Conservation (phyloP, 2,329 filamentous ascomycete genomes). For the Cercospora sojina region DNA sequence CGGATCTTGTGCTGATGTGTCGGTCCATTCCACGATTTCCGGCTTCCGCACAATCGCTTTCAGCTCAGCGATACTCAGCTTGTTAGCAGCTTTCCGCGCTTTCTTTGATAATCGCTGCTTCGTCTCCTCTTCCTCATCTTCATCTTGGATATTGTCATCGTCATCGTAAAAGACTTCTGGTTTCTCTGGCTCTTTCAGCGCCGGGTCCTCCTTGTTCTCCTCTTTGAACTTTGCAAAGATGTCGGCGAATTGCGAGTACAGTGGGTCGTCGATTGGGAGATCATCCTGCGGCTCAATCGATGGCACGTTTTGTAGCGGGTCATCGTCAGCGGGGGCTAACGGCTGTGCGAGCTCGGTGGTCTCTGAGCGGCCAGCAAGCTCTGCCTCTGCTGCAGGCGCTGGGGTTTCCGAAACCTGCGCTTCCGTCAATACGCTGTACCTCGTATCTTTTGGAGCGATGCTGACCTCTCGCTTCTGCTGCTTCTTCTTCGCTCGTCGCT, state of each 20-base stretch:
- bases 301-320: constrained; percentile 31
- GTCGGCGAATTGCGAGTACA: constrained; percentile 79
- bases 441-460: not conserved
- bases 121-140: constrained; percentile 68
- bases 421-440: not conserved
- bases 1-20: constrained; percentile 87
- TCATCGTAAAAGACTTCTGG: constrained; percentile 81
- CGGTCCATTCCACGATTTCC: constrained; percentile 96
- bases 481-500: constrained; percentile 92
- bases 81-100: constrained; percentile 86
- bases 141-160: constrained; percentile 82
- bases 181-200: constrained; percentile 69
- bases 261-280: constrained; percentile 56
- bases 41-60: constrained; percentile 89
- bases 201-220: constrained; percentile 47
- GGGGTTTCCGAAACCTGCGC: constrained; percentile 10
- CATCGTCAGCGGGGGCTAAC: constrained; percentile 31
- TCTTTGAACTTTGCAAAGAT: constrained; percentile 79
- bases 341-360: constrained; percentile 30
- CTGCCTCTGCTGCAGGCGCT: constrained; percentile 35
- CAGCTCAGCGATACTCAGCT: constrained; percentile 89
- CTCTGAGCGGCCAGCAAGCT: constrained; percentile 32
- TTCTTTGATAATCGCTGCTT: constrained; percentile 82
- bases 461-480: constrained; percentile 67
- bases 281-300: constrained; percentile 28